phyloP scores from a whole-genome alignment of 176 grass and related monocot genomes.

The Elaeis guineensis region DNA sequence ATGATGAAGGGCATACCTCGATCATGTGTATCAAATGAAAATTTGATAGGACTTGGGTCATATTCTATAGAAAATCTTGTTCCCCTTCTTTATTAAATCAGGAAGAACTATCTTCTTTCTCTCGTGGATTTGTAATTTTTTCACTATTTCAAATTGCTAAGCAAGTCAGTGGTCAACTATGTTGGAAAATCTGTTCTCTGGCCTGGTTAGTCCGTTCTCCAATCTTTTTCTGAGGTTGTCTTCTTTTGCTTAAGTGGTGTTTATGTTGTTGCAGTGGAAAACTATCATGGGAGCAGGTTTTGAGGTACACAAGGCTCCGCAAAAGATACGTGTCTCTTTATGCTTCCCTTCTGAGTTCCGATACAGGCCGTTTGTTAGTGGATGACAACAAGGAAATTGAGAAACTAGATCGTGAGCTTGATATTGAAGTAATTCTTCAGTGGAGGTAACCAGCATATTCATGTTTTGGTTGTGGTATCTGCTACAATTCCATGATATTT shows the following conservation, averaged over 20 bases:
- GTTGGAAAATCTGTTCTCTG: too few species aligned
- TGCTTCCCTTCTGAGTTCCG: constrained; percentile 80
- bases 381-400: constrained; percentile 75
- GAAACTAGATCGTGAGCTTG: constrained; percentile 71
- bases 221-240: constrained; percentile 4
- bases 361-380: constrained; percentile 45
- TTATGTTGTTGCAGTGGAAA: constrained; percentile 53
- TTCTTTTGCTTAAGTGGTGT: constrained; percentile 6
- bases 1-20: too few species aligned
- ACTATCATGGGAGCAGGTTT: constrained; percentile 85
- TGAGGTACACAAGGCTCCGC: constrained; percentile 65
- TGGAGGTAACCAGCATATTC: constrained; percentile 57
- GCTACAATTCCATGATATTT: not conserved
- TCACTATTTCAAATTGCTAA: too few species aligned
- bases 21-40: too few species aligned
- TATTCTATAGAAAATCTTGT: too few species aligned
- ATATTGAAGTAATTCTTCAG: constrained; percentile 94
- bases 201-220: too few species aligned
- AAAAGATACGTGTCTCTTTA: constrained; percentile 87
- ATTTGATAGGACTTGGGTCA: too few species aligned
- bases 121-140: too few species aligned
- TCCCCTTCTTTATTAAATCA: too few species aligned
- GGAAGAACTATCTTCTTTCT: too few species aligned
- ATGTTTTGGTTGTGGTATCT: constrained; percentile 3
- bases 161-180: too few species aligned